A percentile compares a stretch with the other conserved stretches of the same genome.
Conservation (phyloP, 2,329 filamentous ascomycete genomes). For the Drechmeria coniospora region DNA sequence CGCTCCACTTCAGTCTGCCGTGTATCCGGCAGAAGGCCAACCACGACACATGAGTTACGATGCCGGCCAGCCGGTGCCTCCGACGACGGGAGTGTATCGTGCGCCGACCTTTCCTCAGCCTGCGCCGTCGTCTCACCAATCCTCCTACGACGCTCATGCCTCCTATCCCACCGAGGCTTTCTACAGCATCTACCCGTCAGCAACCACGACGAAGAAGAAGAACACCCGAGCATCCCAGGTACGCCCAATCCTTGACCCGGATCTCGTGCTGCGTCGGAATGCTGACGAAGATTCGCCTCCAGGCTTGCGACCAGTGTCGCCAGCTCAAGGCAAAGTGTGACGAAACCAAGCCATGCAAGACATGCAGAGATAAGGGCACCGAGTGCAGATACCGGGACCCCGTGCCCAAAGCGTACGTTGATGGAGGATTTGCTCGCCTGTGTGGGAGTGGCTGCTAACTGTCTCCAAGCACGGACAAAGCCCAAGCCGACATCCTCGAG, state of each 20-base stretch:
- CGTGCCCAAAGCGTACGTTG: slow-evolving; percentile 68
- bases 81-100: slow-evolving; percentile 27
- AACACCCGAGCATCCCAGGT: slow-evolving; percentile 52
- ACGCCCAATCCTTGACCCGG: no score
- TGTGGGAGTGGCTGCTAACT: slow-evolving; percentile 7
- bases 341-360: slow-evolving; percentile 69
- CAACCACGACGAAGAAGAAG: slow-evolving; percentile 37
- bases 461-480: slow-evolving; percentile 37
- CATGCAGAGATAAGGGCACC: slow-evolving; percentile 73
- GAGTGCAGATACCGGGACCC: slow-evolving; percentile 83
- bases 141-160: slow-evolving; percentile 21
- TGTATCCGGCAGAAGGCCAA: slow-evolving; percentile 27
- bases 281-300: slow-evolving; percentile 3
- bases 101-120: slow-evolving; percentile 24
- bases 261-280: no score
- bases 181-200: slow-evolving; percentile 27
- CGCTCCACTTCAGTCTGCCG: slow-evolving; percentile 14
- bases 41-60: slow-evolving; percentile 40
- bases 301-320: slow-evolving; percentile 87
- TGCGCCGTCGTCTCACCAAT: slow-evolving; percentile 23
- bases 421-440: no score
- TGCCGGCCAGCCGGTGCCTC: slow-evolving; percentile 27
- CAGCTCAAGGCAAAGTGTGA: slow-evolving; percentile 84
- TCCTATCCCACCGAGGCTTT: slow-evolving; percentile 20
- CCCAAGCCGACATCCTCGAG: slow-evolving; percentile 43